A percentile compares a stretch with the other conserved stretches of the same genome.
phyloP scores from a whole-genome alignment of 1,284 basidiomycete species.

The Flammula alnicola region DNA sequence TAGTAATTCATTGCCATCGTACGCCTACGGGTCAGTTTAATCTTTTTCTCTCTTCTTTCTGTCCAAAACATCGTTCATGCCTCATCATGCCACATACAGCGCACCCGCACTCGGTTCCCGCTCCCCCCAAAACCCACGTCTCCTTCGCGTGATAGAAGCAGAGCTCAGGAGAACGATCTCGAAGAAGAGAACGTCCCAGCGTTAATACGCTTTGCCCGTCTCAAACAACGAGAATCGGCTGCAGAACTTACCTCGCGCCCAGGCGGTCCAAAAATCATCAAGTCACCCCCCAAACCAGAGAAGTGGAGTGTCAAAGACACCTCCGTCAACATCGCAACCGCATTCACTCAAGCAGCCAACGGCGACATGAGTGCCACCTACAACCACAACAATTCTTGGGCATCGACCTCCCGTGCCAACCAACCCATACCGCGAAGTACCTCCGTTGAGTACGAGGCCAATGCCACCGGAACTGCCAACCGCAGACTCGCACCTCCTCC shows the following conservation, averaged over 20 bases:
- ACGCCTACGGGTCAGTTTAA: constrained; percentile 65
- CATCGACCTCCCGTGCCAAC: constrained; percentile 55
- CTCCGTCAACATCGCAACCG: constrained; percentile 82
- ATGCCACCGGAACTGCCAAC: constrained; percentile 54
- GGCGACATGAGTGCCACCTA: constrained; percentile 43
- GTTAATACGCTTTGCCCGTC: constrained; percentile 41
- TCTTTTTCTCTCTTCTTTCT: constrained; percentile 23
- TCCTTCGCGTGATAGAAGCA: constrained; percentile 32
- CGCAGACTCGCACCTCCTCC: constrained; percentile 65
- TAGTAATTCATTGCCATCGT: constrained; percentile 53
- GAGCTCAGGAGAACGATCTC: constrained; percentile 31
- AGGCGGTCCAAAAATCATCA: constrained; percentile 42
- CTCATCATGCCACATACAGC: constrained; percentile 37
- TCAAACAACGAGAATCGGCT: constrained; percentile 52
- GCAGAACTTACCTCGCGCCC: constrained; percentile 32
- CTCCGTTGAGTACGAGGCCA: constrained; percentile 74
- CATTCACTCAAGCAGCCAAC: constrained; percentile 72
- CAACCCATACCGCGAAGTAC: constrained; percentile 69
- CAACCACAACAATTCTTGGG: constrained; percentile 68
- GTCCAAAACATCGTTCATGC: constrained; percentile 17
- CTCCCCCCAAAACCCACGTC: constrained; percentile 60
- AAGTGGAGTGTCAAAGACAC: constrained; percentile 79
- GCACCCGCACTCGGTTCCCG: constrained; percentile 60
- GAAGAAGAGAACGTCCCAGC: constrained; percentile 43
- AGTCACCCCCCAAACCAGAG: constrained; percentile 58